Percentiles rank a stretch among this genome's conserved stretches.
Evolutionary conservation across 345 rosid species (phyloP).

Genomic region (Passiflora organensis): DNA sequence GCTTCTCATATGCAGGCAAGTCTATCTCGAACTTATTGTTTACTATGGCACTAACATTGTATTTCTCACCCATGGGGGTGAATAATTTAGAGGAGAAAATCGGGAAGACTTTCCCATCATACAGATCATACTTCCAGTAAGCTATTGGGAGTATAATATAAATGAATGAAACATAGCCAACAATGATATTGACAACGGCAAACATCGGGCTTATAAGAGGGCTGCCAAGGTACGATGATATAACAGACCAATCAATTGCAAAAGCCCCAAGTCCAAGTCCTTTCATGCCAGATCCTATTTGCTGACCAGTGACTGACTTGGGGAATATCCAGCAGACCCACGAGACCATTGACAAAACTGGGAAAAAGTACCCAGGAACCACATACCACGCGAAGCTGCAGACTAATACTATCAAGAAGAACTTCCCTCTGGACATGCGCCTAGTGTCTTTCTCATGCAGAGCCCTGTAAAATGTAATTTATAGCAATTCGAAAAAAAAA

Average conservation of each 20-base stretch:
- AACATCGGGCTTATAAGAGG: slow-evolving; percentile 59
- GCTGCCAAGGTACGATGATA: slow-evolving; percentile 51
- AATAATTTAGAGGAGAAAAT: slow-evolving; percentile 50
- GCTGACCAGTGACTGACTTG: slow-evolving; percentile 50
- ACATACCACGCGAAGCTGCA: slow-evolving; percentile 64
- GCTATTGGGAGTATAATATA: slow-evolving; percentile 36
- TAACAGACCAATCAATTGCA: slow-evolving; percentile 50
- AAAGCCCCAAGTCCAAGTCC: slow-evolving; percentile 54
- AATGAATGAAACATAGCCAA: slow-evolving; percentile 32
- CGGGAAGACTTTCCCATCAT: slow-evolving; percentile 40
- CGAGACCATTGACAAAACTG: slow-evolving; percentile 39
- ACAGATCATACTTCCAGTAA: slow-evolving; percentile 40
- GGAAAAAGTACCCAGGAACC: slow-evolving; percentile 53
- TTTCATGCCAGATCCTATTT: slow-evolving; percentile 49
- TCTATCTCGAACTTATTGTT: slow-evolving; percentile 49
- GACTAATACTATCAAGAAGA: slow-evolving; percentile 53
- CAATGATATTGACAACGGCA: slow-evolving; percentile 38
- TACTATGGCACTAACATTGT: slow-evolving; percentile 44
- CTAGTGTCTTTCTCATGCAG: slow-evolving; percentile 45
- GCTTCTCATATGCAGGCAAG: slow-evolving; percentile 26
- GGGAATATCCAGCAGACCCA: slow-evolving; percentile 59
- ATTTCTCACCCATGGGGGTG: slow-evolving; percentile 31
- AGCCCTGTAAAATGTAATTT: slow-evolving; percentile 27
- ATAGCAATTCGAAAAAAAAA: no score
- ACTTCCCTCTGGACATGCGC: slow-evolving; percentile 54